Evolutionary conservation across 768 basidiomycete species (phyloP), one percentile per base, ranked within the genome.

Genomic region (Pleurotus giganteus): DNA sequence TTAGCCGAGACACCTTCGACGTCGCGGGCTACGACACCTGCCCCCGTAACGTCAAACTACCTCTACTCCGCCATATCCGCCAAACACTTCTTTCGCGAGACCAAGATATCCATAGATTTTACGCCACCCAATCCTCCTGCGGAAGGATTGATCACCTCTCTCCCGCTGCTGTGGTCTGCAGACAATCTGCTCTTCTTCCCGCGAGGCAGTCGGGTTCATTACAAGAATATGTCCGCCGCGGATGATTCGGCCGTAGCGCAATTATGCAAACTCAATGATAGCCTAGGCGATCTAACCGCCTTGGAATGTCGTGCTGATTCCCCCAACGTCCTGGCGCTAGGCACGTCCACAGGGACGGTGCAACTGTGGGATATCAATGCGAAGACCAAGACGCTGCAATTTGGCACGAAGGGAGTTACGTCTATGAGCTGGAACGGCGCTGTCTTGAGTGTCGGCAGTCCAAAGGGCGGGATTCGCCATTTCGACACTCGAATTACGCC

Each of bases 321-420:
- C 29, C 64, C 67, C 23, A 71, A 77, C 32, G 56, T 79, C 43
- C 71, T 91, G 28, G 86, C 87, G 1, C 66, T 89, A 15, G 83
- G 81, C 1, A 84, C 85, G 7, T 77, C 77, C 54, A 77, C 74
- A 21, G 89, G 89, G 1, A 69, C 77, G 11, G 74, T 92, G 13
- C 87, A 89, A 68, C 72, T 91, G 11, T 92, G 88, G 85, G 89
- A 92, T 61, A 68, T 82, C 39, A 74, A 77, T 52, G 67, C 80
- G 11, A 79, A 81, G 58, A 82, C 81, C 64, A 73, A 77, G 62
- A 75, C 81, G 7, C 63, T 77, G 19, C 78, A 69, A 29, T 83
- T 79, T 77, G 68, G 79, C 26, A 84, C 85, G 15, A 77, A 76
- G 50, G 83, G 84, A 37, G 79, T 88, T 17, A 79, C 82, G 0